These are phyloP conservation scores for Aspergillus bridgeri DNA, from an alignment of 495 filamentous ascomycete species.

Conservation along the genomic window DNA sequence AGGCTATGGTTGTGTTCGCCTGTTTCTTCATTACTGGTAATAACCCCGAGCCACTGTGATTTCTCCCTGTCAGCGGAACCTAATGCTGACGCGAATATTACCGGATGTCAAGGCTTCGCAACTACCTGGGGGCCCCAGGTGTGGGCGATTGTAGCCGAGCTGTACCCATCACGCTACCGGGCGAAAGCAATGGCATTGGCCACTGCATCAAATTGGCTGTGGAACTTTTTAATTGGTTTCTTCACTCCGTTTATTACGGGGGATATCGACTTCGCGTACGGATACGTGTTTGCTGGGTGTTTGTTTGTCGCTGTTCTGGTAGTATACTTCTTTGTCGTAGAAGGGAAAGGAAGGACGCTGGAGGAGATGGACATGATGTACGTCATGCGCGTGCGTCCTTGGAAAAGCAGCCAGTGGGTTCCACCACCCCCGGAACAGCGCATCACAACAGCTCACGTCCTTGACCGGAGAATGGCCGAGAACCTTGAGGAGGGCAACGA, in stretches of 20 bases:
- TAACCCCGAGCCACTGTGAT: too few species aligned
- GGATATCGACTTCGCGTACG: conserved; percentile 67
- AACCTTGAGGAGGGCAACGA: conserved; percentile 13
- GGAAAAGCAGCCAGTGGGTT: conserved; percentile 46
- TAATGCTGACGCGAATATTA: conserved; percentile 66
- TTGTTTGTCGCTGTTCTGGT: conserved; percentile 62
- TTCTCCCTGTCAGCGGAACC: conserved; percentile 46
- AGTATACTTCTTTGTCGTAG: conserved; percentile 71
- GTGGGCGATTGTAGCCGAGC: conserved; percentile 75
- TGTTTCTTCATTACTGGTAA: conserved; percentile 53
- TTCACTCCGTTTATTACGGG: conserved; percentile 72
- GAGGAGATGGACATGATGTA: conserved; percentile 88
- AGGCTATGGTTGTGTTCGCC: conserved; percentile 68
- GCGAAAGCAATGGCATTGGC: conserved; percentile 70
- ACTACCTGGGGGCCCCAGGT: conserved; percentile 81
- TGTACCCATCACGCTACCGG: conserved; percentile 71
- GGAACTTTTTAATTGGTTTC: conserved; percentile 81
- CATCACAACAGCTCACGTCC: conserved; percentile 30
- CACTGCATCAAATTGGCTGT: conserved; percentile 81
- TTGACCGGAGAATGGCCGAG: conserved; percentile 27
- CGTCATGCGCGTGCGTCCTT: conserved; percentile 58
- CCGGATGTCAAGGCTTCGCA: conserved; percentile 48
- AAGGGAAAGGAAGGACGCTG: conserved; percentile 60
- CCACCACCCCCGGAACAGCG: conserved; percentile 29
- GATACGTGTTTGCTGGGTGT: conserved; percentile 75